Evolutionary conservation across 1,284 basidiomycete genomes (phyloP).

Genomic region (Peniophora sp.): DNA sequence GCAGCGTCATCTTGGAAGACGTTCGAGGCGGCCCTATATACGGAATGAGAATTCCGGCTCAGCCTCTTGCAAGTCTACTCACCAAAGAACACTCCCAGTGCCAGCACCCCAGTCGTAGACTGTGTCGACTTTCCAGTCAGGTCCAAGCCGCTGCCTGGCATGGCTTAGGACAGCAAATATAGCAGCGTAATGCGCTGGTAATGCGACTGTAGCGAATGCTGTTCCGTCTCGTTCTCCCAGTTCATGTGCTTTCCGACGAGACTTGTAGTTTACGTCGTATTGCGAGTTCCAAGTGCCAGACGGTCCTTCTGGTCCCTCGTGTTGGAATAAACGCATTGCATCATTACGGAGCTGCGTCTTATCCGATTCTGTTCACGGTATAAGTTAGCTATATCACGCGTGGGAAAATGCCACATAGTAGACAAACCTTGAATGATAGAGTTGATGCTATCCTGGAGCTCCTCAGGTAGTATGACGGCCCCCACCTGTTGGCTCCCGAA

Average conservation of each 20-base stretch:
- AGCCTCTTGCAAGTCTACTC: conserved; percentile 13
- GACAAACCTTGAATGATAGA: conserved; percentile 50
- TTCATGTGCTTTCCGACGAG: conserved; percentile 42
- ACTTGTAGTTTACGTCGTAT: conserved; percentile 53
- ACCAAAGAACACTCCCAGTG: conserved; percentile 73
- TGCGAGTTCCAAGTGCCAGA: conserved; percentile 38
- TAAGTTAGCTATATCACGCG: neutral
- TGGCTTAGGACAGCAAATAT: conserved; percentile 62
- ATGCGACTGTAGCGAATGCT: conserved; percentile 65
- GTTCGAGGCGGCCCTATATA: conserved; percentile 50
- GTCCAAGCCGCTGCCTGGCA: conserved; percentile 50
- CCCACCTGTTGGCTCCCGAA: conserved; percentile 72
- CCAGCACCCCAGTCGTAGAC: conserved; percentile 74
- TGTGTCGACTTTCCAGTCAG: conserved; percentile 46
- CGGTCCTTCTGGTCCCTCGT: conserved; percentile 18
- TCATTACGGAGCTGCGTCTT: conserved; percentile 59
- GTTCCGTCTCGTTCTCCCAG: conserved; percentile 62
- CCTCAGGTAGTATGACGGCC: conserved; percentile 58
- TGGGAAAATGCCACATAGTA: neutral
- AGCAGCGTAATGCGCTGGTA: conserved; percentile 72
- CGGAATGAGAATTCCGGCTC: conserved; percentile 5
- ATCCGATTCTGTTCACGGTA: conserved; percentile 41
- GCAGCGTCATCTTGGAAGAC: conserved; percentile 41
- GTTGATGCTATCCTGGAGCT: conserved; percentile 56
- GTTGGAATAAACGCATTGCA: conserved; percentile 59